Evolutionary conservation across 768 basidiomycete genomes (phyloP), one percentile per base, ranked within the genome.

Genomic region (Lanmaoa rubissima): DNA sequence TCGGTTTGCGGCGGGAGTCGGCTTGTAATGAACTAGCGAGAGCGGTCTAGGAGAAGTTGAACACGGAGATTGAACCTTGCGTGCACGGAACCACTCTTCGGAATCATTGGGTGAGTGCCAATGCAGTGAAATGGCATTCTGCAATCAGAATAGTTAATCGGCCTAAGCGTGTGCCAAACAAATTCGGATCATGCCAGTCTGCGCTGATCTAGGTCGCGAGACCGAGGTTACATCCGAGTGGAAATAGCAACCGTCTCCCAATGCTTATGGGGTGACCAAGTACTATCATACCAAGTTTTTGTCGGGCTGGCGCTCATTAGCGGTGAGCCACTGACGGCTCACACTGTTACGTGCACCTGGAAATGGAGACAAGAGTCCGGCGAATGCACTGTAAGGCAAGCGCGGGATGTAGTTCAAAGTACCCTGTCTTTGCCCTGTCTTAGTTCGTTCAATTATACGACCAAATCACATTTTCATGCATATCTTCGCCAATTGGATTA

Each of bases 121-220:
- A 43, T 43, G 16, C 26, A 32, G 16, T 13, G 35, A 3, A 43
- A 39, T 58, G 57, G 57, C 19, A 58, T 58, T 42, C 56, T 32
- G 26, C 4, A 28, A 40, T 19, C 28, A 14, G 45, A 1, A 35
- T 34, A 28, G 51, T 45, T 19, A 21, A 31, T 17, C 1, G 14
- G 19, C 44, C 21, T 13, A 2, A n/a, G 4, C n/a, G 35, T 24
- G 38, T 51, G 28, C 49, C 39, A 41, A 51, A 31, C n/a, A 47
- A 19, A n/a, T 24, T 43, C 19, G 41, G 13, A 3, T 42, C 17
- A 39, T 17, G 10, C 17, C 39, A n/a, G 17, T 12, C 24, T 10
- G 43, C 9, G 43, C 16, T 17, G 9, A 44, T 4, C 26, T 4
- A 13, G 35, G 48, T 14, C 11, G 11, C 35, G 26, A 7, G 48